These are phyloP conservation scores for Globisporangium radiosum DNA, from an alignment of 352 stramenopile genomes.

Conservation along the genomic window DNA sequence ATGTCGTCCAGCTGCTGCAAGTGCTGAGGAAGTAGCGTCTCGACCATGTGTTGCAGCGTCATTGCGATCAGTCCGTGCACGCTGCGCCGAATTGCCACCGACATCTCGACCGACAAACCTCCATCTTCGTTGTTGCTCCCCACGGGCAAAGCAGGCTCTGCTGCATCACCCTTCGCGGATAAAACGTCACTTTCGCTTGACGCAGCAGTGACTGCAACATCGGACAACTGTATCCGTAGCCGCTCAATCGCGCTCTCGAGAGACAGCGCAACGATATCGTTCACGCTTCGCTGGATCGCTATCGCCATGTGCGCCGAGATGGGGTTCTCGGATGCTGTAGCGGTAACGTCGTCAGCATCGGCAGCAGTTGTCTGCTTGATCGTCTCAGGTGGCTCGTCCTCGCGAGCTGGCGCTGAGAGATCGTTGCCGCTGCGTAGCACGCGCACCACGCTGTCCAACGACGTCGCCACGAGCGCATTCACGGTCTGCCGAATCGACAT, in stretches of 20 bases:
- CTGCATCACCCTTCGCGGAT: no score
- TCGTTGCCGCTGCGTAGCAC: conserved; percentile 13
- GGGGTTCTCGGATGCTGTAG: background rate
- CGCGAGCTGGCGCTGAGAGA: background rate
- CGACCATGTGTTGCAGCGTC: conserved; percentile 7
- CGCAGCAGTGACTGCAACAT: no score
- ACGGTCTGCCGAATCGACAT: conserved; percentile 33
- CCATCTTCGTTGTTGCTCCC: background rate
- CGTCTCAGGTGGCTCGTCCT: background rate
- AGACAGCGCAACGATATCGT: conserved; percentile 26
- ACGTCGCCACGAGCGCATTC: conserved; percentile 30
- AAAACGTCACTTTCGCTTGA: no score
- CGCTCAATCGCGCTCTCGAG: conserved; percentile 21
- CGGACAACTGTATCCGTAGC: conserved; percentile 1
- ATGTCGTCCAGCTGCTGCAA: background rate
- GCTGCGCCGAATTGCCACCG: conserved; percentile 7
- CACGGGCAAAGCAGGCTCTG: no score
- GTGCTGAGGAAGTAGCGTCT: background rate
- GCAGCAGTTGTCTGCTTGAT: background rate
- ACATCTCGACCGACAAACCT: conserved; percentile 8
- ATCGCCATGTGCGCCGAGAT: conserved; percentile 32
- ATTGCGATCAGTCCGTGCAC: conserved; percentile 9
- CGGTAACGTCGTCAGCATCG: background rate
- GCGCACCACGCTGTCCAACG: conserved; percentile 22
- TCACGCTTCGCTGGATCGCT: conserved; percentile 29